phyloP scores from a whole-genome alignment of 257 asterid genomes.

The Fraxinus cuspidata region DNA sequence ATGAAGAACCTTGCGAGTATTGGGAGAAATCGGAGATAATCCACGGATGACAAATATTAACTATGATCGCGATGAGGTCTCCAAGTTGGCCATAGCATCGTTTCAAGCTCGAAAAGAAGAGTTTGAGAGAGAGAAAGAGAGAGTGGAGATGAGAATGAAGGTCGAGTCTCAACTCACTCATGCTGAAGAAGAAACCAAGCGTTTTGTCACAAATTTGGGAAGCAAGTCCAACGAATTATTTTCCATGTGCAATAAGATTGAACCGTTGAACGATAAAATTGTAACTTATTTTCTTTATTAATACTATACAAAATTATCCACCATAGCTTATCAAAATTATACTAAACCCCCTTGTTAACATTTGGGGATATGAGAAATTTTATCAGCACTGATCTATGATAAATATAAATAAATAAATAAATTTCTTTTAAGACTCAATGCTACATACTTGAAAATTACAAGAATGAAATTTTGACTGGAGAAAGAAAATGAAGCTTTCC shows the following conservation, averaged over 20 bases:
- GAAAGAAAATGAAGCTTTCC: constrained; percentile 71
- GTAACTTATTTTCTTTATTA: background rate
- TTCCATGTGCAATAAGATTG: no score
- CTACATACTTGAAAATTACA: background rate
- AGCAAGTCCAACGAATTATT: constrained; percentile 27
- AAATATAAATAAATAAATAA: background rate
- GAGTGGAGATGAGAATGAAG: constrained; percentile 28
- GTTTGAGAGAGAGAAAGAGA: constrained; percentile 47
- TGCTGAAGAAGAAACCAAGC: constrained; percentile 70
- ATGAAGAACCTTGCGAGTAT: constrained; percentile 54
- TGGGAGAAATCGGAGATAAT: constrained; percentile 60
- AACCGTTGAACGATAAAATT: no score
- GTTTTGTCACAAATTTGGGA: constrained; percentile 78
- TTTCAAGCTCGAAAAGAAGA: constrained; percentile 74
- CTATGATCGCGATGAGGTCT: constrained; percentile 56
- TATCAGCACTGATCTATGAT: background rate
- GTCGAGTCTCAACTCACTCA: constrained; percentile 77
- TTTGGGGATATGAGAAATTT: background rate
- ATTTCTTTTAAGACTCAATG: background rate
- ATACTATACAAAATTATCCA: background rate
- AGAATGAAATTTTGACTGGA: constrained; percentile 43
- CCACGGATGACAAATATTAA: constrained; percentile 33
- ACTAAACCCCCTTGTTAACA: no score
- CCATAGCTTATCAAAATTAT: no score
- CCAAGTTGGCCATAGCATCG: constrained; percentile 55